Base-by-base conservation (phyloP, 192 early-diverging fungal genomes). In the Mortierella alpina region DNA sequence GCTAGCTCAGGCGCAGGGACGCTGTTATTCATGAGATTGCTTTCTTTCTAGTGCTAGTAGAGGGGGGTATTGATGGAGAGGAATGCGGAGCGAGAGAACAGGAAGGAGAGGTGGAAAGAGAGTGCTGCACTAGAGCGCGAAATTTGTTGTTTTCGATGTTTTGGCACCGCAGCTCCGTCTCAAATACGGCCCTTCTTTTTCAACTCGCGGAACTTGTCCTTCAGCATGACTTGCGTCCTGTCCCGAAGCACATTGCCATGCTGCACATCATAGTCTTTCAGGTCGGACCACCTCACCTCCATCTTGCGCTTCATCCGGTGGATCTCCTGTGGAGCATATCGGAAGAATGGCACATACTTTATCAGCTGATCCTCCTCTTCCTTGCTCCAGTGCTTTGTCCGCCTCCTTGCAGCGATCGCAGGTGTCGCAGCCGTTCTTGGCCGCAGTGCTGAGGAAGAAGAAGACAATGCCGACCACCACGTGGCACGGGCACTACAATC, bases 171-270 rank as follows among this genome's bases (percentile, higher is more conserved):
- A 42, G 72, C 69, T 6, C 48, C 31, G 23, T 48, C 20, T 11
- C 69, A 45, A 39, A 72, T 68, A 1, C 42, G 49, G 13, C 76
- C 76, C 7, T 63, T 47, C 11, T 79, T 69, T 6, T 57, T 79
- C 57, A 45, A 22, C 10, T 80, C 69, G 2, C 77, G 57, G 60
- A 72, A 72, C 39, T 80, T 80, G 60, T 80, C 77, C 66, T 80
- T 80, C 40, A 80, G 51, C 61, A 67, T 65, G 11, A 80, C 66
- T 39, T 80, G 77, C 7, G 14, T 67, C 2, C 77, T 63, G 18
- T 53, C 44, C 13, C 18, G 31, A 0, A 80, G 66, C 2, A 80
- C n/a, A 53, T 80, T 20, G 8, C 77, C 77, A 45, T 72, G 17
- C 1, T 11, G 11, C 45, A 7, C 31, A 47, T 80, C 77, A 31